Evolutionary conservation across 2,329 filamentous ascomycete genomes (phyloP), one percentile per base, ranked within the genome.

Genomic region (Kalaharituber pfeilii): DNA sequence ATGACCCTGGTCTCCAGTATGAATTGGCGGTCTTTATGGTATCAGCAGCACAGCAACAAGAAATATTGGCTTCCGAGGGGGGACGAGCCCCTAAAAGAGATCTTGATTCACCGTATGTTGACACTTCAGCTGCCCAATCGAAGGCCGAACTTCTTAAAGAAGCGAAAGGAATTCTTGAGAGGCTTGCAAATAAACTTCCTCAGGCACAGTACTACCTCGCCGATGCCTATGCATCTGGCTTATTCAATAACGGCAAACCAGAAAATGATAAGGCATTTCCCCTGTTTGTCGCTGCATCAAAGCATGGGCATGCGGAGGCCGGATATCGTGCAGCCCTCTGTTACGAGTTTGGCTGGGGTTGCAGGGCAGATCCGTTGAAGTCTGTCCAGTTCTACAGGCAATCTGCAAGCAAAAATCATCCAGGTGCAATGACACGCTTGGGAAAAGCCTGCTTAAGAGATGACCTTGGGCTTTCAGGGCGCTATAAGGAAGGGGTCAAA

Each of bases 341-440:
- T 71, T 96, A 96, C 70, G 91, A 98, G 68, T 96, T 95, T 69
- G 91, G 88, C 58, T 98, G 91, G 91, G 91, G 91, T 39, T 93
- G 83, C 64, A 81, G 86, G 55, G 86, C 86, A 65, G 87, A 95
- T 65, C 83, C 84, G 55, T 79, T 83, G 50, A 95, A 95, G 69
- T 89, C 91, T 44, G 84, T 93, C 1, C 88, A 96, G 66, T 98
- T 91, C 67, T 84, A 94, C 66, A 82, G 89, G 53, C 82, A 84
- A 58, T 84, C 88, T 8, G 88, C 91, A 1, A 85, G 88, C 5
- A 96, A 95, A 69, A 85, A 87, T 57, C 91, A 98, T 65, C 91
- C 91, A 0, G 91, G 91, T 50, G 89, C 91, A 50, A 94, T 95
- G 77, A 85, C 87, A 53, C 82, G 91, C 55, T 77, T 98, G 52